A percentile compares a stretch with the other conserved stretches of the same genome.
Evolutionary conservation across 2,329 filamentous ascomycete species (phyloP).

Genomic region (Verticillium nubilum): DNA sequence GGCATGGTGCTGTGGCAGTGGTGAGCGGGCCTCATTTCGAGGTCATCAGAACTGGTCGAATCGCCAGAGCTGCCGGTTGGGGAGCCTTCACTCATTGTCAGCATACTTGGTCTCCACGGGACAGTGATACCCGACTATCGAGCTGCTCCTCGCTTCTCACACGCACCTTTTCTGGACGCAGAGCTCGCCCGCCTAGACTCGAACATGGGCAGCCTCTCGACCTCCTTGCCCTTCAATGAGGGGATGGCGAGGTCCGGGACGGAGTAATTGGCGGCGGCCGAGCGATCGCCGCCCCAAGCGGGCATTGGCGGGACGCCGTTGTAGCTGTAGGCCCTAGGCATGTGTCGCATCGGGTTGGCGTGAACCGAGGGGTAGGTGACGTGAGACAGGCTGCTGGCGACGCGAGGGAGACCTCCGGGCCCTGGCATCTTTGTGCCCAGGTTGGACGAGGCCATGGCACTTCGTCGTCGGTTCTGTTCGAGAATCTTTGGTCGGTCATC

Average conservation of each 20-base stretch:
- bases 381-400: constrained; percentile 39
- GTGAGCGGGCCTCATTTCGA: constrained; percentile 28
- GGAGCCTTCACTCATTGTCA: constrained; percentile 8
- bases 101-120: background rate
- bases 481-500: constrained; percentile 41
- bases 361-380: constrained; percentile 40
- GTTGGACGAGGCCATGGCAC: constrained; percentile 37
- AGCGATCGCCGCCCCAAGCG: constrained; percentile 20
- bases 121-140: background rate
- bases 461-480: constrained; percentile 45
- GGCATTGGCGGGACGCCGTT: constrained; percentile 26
- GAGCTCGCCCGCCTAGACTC: constrained; percentile 28
- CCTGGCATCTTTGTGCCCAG: constrained; percentile 30
- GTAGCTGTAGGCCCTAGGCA: constrained; percentile 39
- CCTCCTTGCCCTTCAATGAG: constrained; percentile 38
- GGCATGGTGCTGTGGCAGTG: constrained; percentile 9
- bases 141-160: background rate
- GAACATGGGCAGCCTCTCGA: constrained; percentile 23
- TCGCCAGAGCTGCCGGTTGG: constrained; percentile 29
- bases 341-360: constrained; percentile 29
- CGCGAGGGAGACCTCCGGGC: constrained; percentile 27
- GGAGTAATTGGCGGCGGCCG: constrained; percentile 23
- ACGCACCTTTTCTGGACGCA: constrained; percentile 30
- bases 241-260: constrained; percentile 17
- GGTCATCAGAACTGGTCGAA: constrained; percentile 33